These are phyloP conservation scores for Mycena vitilis DNA, from an alignment of 768 basidiomycete genomes.

Conservation along the genomic window DNA sequence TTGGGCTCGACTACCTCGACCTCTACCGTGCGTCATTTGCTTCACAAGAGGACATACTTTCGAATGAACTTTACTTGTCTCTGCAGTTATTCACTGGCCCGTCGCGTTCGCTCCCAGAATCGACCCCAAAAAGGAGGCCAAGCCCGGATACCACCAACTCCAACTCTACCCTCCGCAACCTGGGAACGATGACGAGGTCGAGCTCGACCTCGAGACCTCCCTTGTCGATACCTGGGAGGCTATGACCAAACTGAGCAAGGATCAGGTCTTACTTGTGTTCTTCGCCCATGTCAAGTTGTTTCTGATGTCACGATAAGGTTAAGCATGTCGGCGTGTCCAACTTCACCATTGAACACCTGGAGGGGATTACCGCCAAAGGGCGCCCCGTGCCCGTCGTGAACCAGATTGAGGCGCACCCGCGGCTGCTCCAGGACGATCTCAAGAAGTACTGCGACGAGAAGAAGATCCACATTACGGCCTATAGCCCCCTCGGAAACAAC, in stretches of 20 bases:
- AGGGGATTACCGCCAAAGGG: slow-evolving; percentile 67
- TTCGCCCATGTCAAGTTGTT: no score
- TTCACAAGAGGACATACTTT: background rate
- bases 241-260: no score
- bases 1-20: slow-evolving; percentile 83
- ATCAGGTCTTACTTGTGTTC: no score
- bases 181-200: slow-evolving; percentile 48
- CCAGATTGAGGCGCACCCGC: slow-evolving; percentile 88
- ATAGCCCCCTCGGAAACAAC: slow-evolving; percentile 86
- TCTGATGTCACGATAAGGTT: no score
- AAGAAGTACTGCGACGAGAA: slow-evolving; percentile 75
- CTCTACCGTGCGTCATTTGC: slow-evolving; percentile 69
- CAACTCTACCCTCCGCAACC: no score
- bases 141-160: no score
- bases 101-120: slow-evolving; percentile 65
- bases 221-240: slow-evolving; percentile 89
- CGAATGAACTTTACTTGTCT: background rate
- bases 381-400: slow-evolving; percentile 79
- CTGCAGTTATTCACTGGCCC: slow-evolving; percentile 88
- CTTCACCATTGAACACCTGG: slow-evolving; percentile 74
- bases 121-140: no score
- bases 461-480: slow-evolving; percentile 74
- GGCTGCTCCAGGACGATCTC: slow-evolving; percentile 80
- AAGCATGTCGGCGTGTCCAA: slow-evolving; percentile 92
- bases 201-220: slow-evolving; percentile 67